These are phyloP conservation scores for Scheffersomyces segobiensis DNA, from an alignment of 1,139 yeast species.

Conservation along the genomic window DNA sequence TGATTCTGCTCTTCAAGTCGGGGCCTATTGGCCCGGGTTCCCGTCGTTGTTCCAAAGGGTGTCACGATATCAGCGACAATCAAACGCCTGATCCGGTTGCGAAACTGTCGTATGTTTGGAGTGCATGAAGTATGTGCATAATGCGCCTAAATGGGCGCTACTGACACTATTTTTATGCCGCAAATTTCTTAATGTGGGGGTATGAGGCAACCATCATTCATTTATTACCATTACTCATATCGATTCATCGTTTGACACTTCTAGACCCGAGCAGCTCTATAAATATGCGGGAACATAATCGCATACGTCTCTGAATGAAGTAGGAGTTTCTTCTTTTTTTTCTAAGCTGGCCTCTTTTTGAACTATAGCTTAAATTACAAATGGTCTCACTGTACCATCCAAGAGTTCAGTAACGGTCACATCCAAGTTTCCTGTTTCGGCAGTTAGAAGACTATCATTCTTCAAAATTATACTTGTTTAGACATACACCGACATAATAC, in stretches of 20 bases:
- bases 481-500: not conserved
- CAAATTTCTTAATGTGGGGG: not conserved
- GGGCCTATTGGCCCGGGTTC: not conserved
- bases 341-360: not conserved
- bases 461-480: not conserved
- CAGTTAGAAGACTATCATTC: not conserved
- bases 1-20: too few species aligned
- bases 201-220: not conserved
- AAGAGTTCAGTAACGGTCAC: not conserved
- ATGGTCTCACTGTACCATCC: not conserved
- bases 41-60: not conserved
- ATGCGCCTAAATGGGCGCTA: not conserved
- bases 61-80: not conserved
- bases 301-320: not conserved
- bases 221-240: not conserved
- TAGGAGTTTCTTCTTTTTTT: not conserved
- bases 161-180: not conserved
- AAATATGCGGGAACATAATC: not conserved
- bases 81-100: not conserved
- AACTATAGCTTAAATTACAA: not conserved
- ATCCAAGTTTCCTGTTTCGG: too few species aligned
- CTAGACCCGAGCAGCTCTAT: not conserved
- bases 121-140: not conserved
- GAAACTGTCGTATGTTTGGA: not conserved
- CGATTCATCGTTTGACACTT: not conserved